phyloP scores from a whole-genome alignment of 1,284 basidiomycete species.

The Heimioporus punctisporus region DNA sequence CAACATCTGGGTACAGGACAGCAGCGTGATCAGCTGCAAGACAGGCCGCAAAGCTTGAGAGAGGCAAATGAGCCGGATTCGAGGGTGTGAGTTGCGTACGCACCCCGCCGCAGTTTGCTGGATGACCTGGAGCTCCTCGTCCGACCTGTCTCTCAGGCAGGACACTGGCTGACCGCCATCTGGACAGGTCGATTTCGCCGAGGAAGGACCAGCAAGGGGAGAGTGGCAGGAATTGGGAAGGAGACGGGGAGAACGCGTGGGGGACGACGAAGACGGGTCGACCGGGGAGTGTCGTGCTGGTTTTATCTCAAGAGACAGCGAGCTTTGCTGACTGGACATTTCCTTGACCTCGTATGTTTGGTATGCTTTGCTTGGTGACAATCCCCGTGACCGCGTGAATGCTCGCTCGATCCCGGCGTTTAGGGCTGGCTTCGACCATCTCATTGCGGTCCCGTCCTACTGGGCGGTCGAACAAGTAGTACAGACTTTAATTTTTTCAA shows the following conservation, averaged over 20 bases:
- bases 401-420: conserved; percentile 21
- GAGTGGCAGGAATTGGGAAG: conserved; percentile 21
- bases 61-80: conserved; percentile 17
- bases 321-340: conserved; percentile 56
- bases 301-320: conserved; percentile 37
- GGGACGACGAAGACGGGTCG: conserved; percentile 4
- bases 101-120: conserved; percentile 52
- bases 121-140: conserved; percentile 42
- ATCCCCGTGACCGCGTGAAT: conserved; percentile 45
- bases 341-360: conserved; percentile 58
- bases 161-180: conserved; percentile 2
- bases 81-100: conserved; percentile 8
- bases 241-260: conserved; percentile 10
- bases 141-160: conserved; percentile 23
- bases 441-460: background rate
- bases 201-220: conserved; percentile 36
- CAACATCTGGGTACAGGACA: conserved; percentile 63
- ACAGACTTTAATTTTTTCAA: conserved; percentile 54
- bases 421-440: conserved; percentile 39
- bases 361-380: conserved; percentile 42
- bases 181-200: conserved; percentile 13
- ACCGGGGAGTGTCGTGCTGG: conserved; percentile 9
- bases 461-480: conserved; percentile 22
- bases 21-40: conserved; percentile 63
- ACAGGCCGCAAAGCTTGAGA: conserved; percentile 52